phyloP scores from a whole-genome alignment of 106 monocot species.

The Triglochin maritima region DNA sequence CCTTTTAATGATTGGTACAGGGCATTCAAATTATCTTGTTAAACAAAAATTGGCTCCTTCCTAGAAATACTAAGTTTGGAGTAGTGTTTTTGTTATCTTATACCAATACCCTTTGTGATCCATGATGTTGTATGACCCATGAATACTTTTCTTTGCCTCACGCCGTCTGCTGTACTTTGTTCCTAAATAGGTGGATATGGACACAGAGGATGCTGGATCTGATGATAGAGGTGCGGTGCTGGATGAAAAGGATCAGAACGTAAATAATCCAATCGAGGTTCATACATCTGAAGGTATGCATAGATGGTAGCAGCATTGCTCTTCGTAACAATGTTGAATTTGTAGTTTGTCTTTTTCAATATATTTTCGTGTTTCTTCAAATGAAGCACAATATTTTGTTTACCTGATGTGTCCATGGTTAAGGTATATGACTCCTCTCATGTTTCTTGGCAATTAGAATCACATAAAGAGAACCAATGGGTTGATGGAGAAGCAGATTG shows the following conservation, averaged over 20 bases:
- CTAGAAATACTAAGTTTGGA: too few species aligned
- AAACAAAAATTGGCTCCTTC: too few species aligned
- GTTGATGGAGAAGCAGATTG: slow-evolving; percentile 32
- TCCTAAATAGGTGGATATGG: slow-evolving; percentile 77
- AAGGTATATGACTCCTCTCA: too few species aligned
- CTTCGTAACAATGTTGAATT: too few species aligned
- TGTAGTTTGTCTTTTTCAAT: not conserved
- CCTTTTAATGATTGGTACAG: not conserved
- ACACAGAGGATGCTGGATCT: slow-evolving; percentile 49
- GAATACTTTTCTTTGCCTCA: too few species aligned
- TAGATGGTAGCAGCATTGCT: too few species aligned
- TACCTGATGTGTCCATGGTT: too few species aligned
- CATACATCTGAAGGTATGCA: slow-evolving; percentile 24
- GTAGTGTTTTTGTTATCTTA: too few species aligned
- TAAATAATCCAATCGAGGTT: slow-evolving; percentile 7
- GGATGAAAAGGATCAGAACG: slow-evolving; percentile 8
- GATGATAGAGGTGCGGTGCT: slow-evolving; percentile 17
- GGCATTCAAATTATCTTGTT: too few species aligned
- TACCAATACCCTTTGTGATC: too few species aligned
- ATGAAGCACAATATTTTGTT: not conserved
- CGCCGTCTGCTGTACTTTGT: too few species aligned
- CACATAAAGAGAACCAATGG: slow-evolving; percentile 37
- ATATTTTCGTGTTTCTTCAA: not conserved
- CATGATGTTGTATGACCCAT: too few species aligned
- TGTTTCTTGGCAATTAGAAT: slow-evolving; percentile 4